A percentile compares a stretch with the other conserved stretches of the same genome.
Conservation (phyloP, 2,329 filamentous ascomycete genomes). For the Fusarium temperatum region DNA sequence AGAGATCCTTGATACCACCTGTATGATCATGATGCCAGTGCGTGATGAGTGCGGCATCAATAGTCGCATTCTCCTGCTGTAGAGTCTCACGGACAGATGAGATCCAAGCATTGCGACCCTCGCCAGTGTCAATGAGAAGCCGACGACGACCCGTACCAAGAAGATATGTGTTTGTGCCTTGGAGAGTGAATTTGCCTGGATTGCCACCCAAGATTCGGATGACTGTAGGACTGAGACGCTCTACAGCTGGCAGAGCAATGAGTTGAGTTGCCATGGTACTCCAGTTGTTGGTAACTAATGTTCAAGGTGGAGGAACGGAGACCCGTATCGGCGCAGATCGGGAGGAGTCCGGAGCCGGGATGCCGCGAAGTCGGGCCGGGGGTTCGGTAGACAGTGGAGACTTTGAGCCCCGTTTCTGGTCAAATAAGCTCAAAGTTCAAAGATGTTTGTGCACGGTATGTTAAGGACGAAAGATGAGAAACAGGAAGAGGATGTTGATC, state of each 20-base stretch:
- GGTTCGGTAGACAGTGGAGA: slow-evolving; percentile 5
- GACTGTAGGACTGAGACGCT: slow-evolving; percentile 79
- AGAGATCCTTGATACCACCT: slow-evolving; percentile 76
- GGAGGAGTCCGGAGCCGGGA: slow-evolving; percentile 29
- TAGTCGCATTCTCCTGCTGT: slow-evolving; percentile 70
- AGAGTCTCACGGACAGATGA: slow-evolving; percentile 71
- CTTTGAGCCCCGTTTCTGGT: background rate
- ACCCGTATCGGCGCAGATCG: background rate
- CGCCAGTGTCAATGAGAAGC: slow-evolving; percentile 89
- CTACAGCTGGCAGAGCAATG: slow-evolving; percentile 73
- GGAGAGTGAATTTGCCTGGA: slow-evolving; percentile 80
- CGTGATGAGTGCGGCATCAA: slow-evolving; percentile 79
- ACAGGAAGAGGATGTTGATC: background rate
- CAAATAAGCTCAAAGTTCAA: background rate
- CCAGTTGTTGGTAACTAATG: background rate
- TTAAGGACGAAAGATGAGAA: background rate
- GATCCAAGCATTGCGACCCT: slow-evolving; percentile 81
- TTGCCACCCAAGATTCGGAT: slow-evolving; percentile 91
- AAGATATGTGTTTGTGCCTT: slow-evolving; percentile 95
- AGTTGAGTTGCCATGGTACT: slow-evolving; percentile 67
- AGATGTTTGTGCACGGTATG: background rate
- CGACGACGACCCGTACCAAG: slow-evolving; percentile 78
- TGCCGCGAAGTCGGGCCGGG: slow-evolving; percentile 18
- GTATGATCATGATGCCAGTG: slow-evolving; percentile 95
- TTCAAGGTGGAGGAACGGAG: background rate